Percentiles rank a stretch among this genome's conserved stretches.
phyloP scores from a whole-genome alignment of 192 early-diverging fungal species.

The Coemansia sp. region DNA sequence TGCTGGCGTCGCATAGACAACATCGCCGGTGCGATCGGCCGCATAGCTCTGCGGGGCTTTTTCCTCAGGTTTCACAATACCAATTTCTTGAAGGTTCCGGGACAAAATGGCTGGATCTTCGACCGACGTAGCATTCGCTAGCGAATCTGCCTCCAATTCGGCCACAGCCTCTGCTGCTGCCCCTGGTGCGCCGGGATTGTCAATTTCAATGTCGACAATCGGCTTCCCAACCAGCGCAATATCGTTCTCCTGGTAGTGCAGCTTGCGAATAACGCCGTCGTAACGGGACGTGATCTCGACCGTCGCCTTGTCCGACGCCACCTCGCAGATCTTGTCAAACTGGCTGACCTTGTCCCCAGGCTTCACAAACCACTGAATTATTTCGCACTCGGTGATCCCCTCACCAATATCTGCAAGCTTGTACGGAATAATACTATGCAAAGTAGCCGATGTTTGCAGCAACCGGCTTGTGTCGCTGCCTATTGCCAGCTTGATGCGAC shows the following conservation, averaged over 20 bases:
- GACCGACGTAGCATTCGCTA: too few species aligned
- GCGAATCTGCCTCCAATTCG: not conserved
- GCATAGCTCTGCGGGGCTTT: slow-evolving; percentile 14
- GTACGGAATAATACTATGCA: slow-evolving; percentile 65
- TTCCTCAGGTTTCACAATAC: not conserved
- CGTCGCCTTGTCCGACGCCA: slow-evolving; percentile 98
- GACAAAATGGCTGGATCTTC: not conserved
- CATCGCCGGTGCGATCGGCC: slow-evolving; percentile 24
- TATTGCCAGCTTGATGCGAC: not conserved
- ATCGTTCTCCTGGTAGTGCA: slow-evolving; percentile 81
- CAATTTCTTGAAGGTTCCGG: too few species aligned
- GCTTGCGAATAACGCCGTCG: slow-evolving; percentile 76
- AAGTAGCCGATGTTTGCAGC: slow-evolving; percentile 52
- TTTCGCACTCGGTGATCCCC: slow-evolving; percentile 95
- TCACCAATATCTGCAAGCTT: slow-evolving; percentile 97
- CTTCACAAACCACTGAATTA: slow-evolving; percentile 99
- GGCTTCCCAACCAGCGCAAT: slow-evolving; percentile 91
- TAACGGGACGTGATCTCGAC: slow-evolving; percentile 98
- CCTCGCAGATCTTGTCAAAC: slow-evolving; percentile 95
- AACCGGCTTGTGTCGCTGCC: slow-evolving; percentile 12
- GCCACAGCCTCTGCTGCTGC: not conserved
- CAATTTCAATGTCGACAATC: slow-evolving; percentile 81
- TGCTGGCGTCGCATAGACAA: slow-evolving; percentile 80
- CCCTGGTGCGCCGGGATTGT: not conserved
- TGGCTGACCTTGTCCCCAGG: slow-evolving; percentile 82